Percentiles rank a stretch among this genome's conserved stretches.
phyloP scores from a whole-genome alignment of 331 rosid species.

The Malus hybrid region DNA sequence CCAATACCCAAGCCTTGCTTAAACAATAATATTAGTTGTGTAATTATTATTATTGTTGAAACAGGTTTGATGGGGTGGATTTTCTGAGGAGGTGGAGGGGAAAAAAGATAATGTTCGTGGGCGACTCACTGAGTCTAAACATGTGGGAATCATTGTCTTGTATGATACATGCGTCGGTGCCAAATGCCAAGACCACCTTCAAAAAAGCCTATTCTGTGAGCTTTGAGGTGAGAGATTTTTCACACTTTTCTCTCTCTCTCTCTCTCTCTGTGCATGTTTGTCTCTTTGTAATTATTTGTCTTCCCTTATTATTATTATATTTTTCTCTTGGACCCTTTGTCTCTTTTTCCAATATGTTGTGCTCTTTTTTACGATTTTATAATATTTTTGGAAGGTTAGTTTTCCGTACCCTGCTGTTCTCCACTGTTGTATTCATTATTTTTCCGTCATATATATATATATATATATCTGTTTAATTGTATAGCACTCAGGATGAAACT shows the following conservation, averaged over 20 bases:
- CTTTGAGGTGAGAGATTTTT: constrained; percentile 50
- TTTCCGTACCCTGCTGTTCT: not conserved
- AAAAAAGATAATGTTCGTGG: constrained; percentile 94
- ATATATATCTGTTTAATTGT: too few relatives aligned
- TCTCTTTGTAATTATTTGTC: not conserved
- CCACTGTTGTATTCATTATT: not conserved
- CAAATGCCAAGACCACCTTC: constrained; percentile 44
- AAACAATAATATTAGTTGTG: too few relatives aligned
- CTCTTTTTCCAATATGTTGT: not conserved
- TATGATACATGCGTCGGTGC: constrained; percentile 88
- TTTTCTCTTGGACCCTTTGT: not conserved
- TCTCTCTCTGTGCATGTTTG: not conserved
- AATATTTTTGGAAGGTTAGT: not conserved
- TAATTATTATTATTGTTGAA: not conserved
- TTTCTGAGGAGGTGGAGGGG: constrained; percentile 67
- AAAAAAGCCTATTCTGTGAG: constrained; percentile 48
- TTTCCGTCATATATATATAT: too few relatives aligned
- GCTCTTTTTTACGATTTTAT: not conserved
- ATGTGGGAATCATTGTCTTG: constrained; percentile 92
- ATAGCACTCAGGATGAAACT: too few relatives aligned
- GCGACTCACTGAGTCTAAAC: constrained; percentile 91
- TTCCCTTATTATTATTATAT: not conserved
- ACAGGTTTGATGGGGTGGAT: constrained; percentile 62
- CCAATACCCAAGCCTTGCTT: too few relatives aligned
- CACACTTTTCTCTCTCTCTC: not conserved